phyloP scores from a whole-genome alignment of 176 grass and related monocot species.

The Eragrostis nindensis region DNA sequence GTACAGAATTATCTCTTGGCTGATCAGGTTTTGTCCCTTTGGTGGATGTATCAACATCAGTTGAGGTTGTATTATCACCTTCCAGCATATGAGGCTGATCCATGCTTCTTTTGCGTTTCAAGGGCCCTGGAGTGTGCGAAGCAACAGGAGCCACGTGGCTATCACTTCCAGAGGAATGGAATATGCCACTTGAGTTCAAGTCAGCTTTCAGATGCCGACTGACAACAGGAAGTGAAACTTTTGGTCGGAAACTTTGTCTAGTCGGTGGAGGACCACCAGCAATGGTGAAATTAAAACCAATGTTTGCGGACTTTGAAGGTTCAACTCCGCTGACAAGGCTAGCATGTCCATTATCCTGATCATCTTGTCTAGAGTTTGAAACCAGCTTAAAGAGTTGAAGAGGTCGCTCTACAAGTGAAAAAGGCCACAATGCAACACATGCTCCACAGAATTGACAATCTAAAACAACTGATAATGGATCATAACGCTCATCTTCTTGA shows the following conservation, averaged over 20 bases:
- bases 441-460: conserved; percentile 96
- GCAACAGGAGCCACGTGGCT: conserved; percentile 42
- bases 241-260: conserved; percentile 83
- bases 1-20: conserved; percentile 40
- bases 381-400: conserved; percentile 78
- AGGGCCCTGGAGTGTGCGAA: conserved; percentile 39
- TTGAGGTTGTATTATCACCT: conserved; percentile 10
- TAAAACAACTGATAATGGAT: conserved; percentile 83
- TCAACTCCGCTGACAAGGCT: conserved; percentile 42
- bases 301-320: conserved; percentile 48
- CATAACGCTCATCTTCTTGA: conserved; percentile 53
- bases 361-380: conserved; percentile 64
- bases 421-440: conserved; percentile 87
- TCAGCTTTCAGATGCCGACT: conserved; percentile 83
- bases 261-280: conserved; percentile 85
- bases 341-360: conserved; percentile 42
- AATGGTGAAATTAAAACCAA: conserved; percentile 86
- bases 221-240: conserved; percentile 84
- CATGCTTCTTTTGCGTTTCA: conserved; percentile 81
- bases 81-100: conserved; percentile 46
- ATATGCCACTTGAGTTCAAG: conserved; percentile 40
- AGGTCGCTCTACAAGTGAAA: conserved; percentile 67
- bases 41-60: conserved; percentile 17
- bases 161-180: conserved; percentile 43
- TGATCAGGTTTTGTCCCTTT: conserved; percentile 32